A percentile compares a stretch with the other conserved stretches of the same genome.
phyloP scores from a whole-genome alignment of 768 basidiomycete species.

The Galerina sulciceps region DNA sequence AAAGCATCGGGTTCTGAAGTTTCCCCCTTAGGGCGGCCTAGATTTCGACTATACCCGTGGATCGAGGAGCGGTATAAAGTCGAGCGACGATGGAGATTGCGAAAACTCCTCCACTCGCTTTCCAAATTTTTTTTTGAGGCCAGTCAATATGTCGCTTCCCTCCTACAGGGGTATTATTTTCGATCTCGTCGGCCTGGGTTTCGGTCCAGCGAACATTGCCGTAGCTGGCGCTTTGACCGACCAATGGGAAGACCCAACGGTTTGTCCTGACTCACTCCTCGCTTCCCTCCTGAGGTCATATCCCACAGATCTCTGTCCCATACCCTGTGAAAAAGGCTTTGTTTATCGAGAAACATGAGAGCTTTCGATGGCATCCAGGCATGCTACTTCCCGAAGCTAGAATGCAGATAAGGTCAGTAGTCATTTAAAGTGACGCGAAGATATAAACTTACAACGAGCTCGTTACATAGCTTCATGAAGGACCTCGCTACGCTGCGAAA shows the following conservation, averaged over 20 bases:
- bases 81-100: not conserved
- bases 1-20: slow-evolving; percentile 14
- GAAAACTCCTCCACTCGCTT: not conserved
- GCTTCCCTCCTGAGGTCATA: not conserved
- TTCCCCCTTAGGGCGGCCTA: too few relatives aligned
- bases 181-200: slow-evolving; percentile 55
- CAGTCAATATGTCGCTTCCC: slow-evolving; percentile 19
- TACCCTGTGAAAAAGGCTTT: slow-evolving; percentile 33
- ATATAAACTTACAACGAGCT: slow-evolving; percentile 1
- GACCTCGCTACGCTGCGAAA: slow-evolving; percentile 57
- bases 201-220: slow-evolving; percentile 58
- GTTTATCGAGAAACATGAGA: slow-evolving; percentile 52
- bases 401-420: slow-evolving; percentile 55
- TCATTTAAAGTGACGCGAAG: not conserved
- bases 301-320: not conserved
- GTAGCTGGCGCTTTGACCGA: slow-evolving; percentile 55
- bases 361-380: slow-evolving; percentile 59
- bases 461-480: slow-evolving; percentile 46
- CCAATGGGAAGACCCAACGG: slow-evolving; percentile 30
- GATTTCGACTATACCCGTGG: too few relatives aligned
- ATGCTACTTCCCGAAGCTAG: slow-evolving; percentile 55
- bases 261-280: not conserved
- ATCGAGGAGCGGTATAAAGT: slow-evolving; percentile 7
- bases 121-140: not conserved
- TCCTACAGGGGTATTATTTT: slow-evolving; percentile 28